phyloP scores from a whole-genome alignment of 2,329 filamentous ascomycete species.

The Conoideocrella luteorostrata region DNA sequence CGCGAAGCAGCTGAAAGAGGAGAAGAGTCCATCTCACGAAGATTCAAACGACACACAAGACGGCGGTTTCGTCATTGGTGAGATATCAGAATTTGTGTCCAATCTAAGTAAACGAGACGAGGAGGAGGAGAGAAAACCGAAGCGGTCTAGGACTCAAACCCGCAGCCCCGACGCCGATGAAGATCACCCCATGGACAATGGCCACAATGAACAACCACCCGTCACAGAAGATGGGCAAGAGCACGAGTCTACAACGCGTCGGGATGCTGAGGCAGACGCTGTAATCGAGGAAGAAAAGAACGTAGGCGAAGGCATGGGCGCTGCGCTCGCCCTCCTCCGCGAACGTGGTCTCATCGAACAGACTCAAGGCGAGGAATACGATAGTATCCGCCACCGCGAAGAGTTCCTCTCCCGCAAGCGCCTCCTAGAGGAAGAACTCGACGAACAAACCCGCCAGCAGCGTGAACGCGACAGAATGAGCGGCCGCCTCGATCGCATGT shows the following conservation, averaged over 20 bases:
- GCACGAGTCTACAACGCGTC: conserved; percentile 8
- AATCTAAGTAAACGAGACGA: conserved; percentile 66
- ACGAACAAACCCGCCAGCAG: conserved; percentile 70
- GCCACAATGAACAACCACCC: conserved; percentile 16
- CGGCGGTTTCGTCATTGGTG: conserved; percentile 80
- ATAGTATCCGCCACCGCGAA: conserved; percentile 63
- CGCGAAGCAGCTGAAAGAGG: conserved; percentile 68
- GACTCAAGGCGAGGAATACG: conserved; percentile 57
- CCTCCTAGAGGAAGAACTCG: conserved; percentile 69
- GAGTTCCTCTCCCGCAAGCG: conserved; percentile 71
- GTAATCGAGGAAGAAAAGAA: conserved; percentile 26
- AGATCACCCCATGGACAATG: conserved; percentile 26
- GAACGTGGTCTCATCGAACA: conserved; percentile 76
- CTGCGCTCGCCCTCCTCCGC: conserved; percentile 73
- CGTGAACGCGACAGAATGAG: conserved; percentile 83
- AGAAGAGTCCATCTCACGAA: conserved; percentile 43
- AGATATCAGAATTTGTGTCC: conserved; percentile 90
- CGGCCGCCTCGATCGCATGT: conserved; percentile 81
- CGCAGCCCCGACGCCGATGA: conserved; percentile 21
- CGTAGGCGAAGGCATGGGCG: conserved; percentile 67
- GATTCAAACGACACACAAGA: conserved; percentile 33
- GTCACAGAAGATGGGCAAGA: conserved; percentile 26
- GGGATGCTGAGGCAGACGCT: conserved; percentile 3
- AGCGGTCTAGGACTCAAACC: conserved; percentile 20
- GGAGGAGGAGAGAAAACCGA: conserved; percentile 48